Evolutionary conservation across 208 protist genomes (phyloP), one percentile per base, ranked within the genome.

Genomic region (Trypanosoma vivax): DNA sequence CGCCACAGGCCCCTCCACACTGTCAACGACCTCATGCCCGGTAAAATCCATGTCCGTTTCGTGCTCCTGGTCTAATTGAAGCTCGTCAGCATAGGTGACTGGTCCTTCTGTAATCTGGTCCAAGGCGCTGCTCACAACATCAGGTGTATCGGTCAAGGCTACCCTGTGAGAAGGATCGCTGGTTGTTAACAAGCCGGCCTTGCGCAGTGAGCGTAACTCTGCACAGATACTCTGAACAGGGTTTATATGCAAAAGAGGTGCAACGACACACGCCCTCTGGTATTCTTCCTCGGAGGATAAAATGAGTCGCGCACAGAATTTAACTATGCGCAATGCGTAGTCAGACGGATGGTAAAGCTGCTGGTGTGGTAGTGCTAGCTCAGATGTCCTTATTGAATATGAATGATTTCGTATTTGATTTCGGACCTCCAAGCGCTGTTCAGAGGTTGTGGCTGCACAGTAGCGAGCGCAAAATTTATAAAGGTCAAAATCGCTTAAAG

Each of bases 271-370:
- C 13, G 49, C 65, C 37, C 18, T 40, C 5, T 41, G 47, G 27
- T 52, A 72, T 40, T 60, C 51, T 1, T 65, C 51, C 0, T 65
- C 57, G n/a, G 57, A 59, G 38, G 38, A 37, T 13, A 49, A 46
- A 47, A 49, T 23, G 37, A 60, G 34, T 16, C 58, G 48, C 29
- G 45, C 33, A 60, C 77, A 86, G 30, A 90, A 59, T 24, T 94
- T 60, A 16, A 76, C 65, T 30, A 94, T 79, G 18, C 75, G 67
- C 14, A 63, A 63, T 16, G 90, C 53, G 40, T 76, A 76, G 48
- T 94, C 77, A 10, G 75, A 76, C 6, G 83, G 83, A 55, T 90
- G 69, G 64, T 83, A 92, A 1, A 87, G 50, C 13, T 60, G 45
- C 16, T 50, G 52, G n/a, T 50, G 55, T 25, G 71, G 52, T 39